Conservation (phyloP, 345 rosid genomes). For the Populus pruinosa region DNA sequence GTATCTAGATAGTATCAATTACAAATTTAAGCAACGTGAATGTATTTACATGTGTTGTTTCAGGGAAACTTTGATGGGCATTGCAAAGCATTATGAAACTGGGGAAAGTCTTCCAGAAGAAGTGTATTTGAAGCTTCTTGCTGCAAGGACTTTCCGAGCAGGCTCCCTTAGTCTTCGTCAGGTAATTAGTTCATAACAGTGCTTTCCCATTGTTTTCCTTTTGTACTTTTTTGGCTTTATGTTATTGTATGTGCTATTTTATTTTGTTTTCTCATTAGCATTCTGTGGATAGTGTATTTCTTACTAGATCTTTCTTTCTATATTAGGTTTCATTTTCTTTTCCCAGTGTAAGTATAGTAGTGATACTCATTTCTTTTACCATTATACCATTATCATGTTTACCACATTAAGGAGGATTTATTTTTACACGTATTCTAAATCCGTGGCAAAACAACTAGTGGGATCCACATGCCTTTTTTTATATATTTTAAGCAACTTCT, state of each 20-base stretch:
- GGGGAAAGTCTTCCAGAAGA: slow-evolving; percentile 85
- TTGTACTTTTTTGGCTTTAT: neutral
- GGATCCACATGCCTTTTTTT: too few relatives aligned
- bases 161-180: slow-evolving; percentile 88
- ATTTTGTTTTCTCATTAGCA: neutral
- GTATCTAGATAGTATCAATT: neutral
- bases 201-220: neutral
- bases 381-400: too few relatives aligned
- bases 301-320: neutral
- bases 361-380: neutral
- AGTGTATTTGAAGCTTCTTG: slow-evolving; percentile 72
- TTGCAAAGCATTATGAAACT: slow-evolving; percentile 84
- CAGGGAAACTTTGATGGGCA: slow-evolving; percentile 90
- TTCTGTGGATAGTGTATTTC: neutral
- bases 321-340: too few relatives aligned
- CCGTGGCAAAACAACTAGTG: too few relatives aligned
- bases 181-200: slow-evolving; percentile 41
- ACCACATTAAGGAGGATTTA: too few relatives aligned
- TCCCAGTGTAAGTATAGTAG: too few relatives aligned
- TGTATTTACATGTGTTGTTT: slow-evolving; percentile 11
- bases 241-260: neutral
- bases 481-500: too few relatives aligned
- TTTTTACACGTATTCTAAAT: too few relatives aligned
- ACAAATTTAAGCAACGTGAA: neutral
- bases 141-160: slow-evolving; percentile 87